Base-by-base conservation (phyloP, 2,329 filamentous ascomycete genomes). In the Simplicillium aogashimaense region DNA sequence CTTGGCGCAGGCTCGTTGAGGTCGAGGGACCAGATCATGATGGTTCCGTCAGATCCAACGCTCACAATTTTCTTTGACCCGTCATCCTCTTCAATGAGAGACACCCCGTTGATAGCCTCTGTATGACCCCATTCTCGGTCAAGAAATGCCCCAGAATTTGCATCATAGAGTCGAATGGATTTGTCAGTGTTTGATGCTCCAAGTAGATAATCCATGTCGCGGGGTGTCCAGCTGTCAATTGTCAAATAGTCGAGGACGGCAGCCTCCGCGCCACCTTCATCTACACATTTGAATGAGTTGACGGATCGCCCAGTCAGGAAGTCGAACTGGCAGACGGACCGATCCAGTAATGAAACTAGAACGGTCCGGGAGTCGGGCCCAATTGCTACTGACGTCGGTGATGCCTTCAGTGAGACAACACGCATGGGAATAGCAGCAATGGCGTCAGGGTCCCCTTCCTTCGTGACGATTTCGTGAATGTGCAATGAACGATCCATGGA, bases 101-200 rank as follows among this genome's bases (percentile, higher is more conserved):
- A 75, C 14, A 94, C 78, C 44, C 89, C 89, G 38, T 86, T 94
- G 47, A 98, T 87, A 8, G 89, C 84, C 55, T 95, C 89, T 0
- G 89, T 95, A 51, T 98, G 92, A 1, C 92, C 92, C 77, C 88
- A 95, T 62, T 97, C 92, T 32, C 87, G 79, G 38, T 88, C 84
- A 20, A 97, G 64, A 42, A 98, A 81, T 2, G 68, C 65, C 8
- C 90, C 89, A 33, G 77, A 80, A 45, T 83, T 80, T 25, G 78
- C 70, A 49, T 95, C 86, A 53, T 98, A 98, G 13, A 98, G 67
- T 29, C 92, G 74, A 41, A 98, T 82, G 1, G 92, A 97, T 57
- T 97, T 98, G 60, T 98, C 92, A 1, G 86, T 95, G 50, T 89
- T 89, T 8, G 90, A 95, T 10, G 92, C 74, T n/a, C 87, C 89